These are phyloP conservation scores for Epichloe uncinata DNA, from an alignment of 2,329 filamentous ascomycete species.

Conservation along the genomic window DNA sequence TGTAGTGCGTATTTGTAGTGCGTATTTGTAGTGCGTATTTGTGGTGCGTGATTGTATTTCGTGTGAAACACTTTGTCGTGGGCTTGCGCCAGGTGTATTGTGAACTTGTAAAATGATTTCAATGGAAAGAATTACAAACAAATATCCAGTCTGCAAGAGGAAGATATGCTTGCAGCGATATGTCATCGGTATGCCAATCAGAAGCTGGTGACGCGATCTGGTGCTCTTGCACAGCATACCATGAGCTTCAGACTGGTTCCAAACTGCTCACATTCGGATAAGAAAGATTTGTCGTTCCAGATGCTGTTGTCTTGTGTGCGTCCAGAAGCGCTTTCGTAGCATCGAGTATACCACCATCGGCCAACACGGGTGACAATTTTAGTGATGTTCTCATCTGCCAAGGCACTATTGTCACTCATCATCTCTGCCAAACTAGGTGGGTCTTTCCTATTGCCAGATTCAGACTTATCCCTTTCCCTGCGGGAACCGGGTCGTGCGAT, in stretches of 20 bases:
- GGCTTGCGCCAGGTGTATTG: background rate
- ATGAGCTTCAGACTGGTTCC: constrained; percentile 81
- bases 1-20: no score
- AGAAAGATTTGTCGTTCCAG: constrained; percentile 61
- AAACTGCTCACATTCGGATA: constrained; percentile 76
- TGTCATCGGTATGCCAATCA: constrained; percentile 12
- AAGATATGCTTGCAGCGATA: background rate
- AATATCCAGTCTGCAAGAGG: background rate
- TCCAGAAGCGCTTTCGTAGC: constrained; percentile 65
- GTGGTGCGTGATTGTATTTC: background rate
- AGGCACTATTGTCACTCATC: constrained; percentile 54
- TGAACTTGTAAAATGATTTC: background rate
- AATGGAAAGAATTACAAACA: background rate
- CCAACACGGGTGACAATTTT: constrained; percentile 87
- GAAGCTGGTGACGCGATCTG: constrained; percentile 40
- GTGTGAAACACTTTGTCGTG: background rate
- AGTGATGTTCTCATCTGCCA: constrained; percentile 73
- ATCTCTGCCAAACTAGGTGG: constrained; percentile 54
- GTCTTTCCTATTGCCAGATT: constrained; percentile 21
- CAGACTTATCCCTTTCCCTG: constrained; percentile 8
- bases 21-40: no score
- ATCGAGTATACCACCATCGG: constrained; percentile 91
- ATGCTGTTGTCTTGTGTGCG: constrained; percentile 41
- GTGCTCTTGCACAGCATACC: constrained; percentile 83
- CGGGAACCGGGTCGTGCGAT: constrained; percentile 20